Base-by-base conservation (phyloP, 805 yeast species). In the Candida bentonensis region DNA sequence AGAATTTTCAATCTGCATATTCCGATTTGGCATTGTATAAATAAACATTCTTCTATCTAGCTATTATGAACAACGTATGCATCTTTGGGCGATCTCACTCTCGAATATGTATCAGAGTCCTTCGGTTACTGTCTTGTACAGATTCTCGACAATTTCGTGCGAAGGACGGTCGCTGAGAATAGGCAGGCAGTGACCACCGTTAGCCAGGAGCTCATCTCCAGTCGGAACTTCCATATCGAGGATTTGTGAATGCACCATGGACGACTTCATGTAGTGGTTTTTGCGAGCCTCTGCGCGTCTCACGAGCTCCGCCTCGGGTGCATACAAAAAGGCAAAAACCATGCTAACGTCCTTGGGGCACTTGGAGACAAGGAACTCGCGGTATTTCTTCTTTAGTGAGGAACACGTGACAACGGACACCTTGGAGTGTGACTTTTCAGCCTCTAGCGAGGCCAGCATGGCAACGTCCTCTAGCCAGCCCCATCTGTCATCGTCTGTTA, bases 401-500 rank as follows among this genome's bases (percentile, higher is more conserved):
- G 96, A 88, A 58, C 98, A 92, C 3, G 94, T 74, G 1, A 82
- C 82, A 3, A 92, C 72, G 2, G 74, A 64, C 2, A 57, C 51
- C 2, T 41, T 43, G 2, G 39, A 33, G 1, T 61, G 49, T 23
- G 64, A 49, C 28, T 52, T 46, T 3, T 52, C 56, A 2, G 60
- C 59, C 22, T 56, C 55, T 22, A 57, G 57, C 13, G 52, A 42
- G 3, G 79, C 69, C n/a, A 60, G 53, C 0, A 52, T 49, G 2
- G 74, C 63, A 11, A 92, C 62, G 30, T 59, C 58, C 30, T 66
- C 61, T 17, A 92, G 69, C 98, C 98, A 92, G 1, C 73, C 88
- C 88, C 89, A 83, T 47, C 98, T 66, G 61, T 92, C 98, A 1
- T 79, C 92, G 57, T 92, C 98, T 0, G 79, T 74, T 46, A 92